phyloP scores from a whole-genome alignment of 495 filamentous ascomycete species.

The Xylaria acuta region DNA sequence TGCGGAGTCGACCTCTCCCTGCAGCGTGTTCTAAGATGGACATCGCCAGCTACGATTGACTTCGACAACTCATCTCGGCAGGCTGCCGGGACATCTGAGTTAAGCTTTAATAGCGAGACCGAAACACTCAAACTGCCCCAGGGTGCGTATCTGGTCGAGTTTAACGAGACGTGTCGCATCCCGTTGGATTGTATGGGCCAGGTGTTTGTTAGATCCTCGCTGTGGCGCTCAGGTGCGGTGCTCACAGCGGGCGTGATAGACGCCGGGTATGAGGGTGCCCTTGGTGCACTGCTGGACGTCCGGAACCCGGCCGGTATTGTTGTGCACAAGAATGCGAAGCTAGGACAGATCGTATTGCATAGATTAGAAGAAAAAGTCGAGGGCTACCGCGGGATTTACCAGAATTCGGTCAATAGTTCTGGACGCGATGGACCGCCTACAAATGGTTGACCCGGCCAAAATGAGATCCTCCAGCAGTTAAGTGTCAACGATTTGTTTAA shows the following conservation, averaged over 20 bases:
- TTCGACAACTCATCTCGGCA: constrained; percentile 51
- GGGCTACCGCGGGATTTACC: constrained; percentile 53
- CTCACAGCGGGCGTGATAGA: constrained; percentile 54
- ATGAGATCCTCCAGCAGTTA: background rate
- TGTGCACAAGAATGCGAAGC: constrained; percentile 44
- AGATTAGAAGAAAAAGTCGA: constrained; percentile 44
- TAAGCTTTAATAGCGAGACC: constrained; percentile 35
- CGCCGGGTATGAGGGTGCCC: constrained; percentile 53
- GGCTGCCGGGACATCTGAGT: constrained; percentile 34
- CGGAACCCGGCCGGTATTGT: constrained; percentile 46
- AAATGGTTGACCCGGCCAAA: background rate
- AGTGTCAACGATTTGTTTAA: background rate
- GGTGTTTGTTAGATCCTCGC: constrained; percentile 47
- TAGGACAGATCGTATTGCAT: constrained; percentile 54
- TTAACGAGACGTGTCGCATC: constrained; percentile 53
- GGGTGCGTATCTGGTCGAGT: constrained; percentile 52
- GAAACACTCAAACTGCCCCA: constrained; percentile 34
- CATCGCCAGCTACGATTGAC: constrained; percentile 50
- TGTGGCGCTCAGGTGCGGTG: constrained; percentile 49
- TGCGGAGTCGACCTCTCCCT: constrained; percentile 54
- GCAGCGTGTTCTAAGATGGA: constrained; percentile 43
- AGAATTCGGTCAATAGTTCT: constrained; percentile 37
- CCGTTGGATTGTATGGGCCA: constrained; percentile 50
- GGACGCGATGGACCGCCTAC: constrained; percentile 4
- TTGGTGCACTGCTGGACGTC: constrained; percentile 54